Conservation (phyloP, 2,329 filamentous ascomycete species). For the Colletotrichum plurivorum region DNA sequence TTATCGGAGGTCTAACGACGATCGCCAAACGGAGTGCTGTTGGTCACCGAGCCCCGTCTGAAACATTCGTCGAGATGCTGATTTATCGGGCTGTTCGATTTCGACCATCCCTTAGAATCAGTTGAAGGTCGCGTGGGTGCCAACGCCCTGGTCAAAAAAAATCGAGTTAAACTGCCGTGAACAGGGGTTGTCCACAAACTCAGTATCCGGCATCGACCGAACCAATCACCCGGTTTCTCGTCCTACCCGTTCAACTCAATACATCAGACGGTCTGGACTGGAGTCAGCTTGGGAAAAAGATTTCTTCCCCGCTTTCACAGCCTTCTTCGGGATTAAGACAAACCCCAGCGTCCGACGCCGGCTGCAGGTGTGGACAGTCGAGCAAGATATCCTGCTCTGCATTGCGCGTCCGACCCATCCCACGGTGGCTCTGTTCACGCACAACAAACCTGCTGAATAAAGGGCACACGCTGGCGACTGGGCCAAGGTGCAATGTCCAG, state of each 20-base stretch:
- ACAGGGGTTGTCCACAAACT: constrained; percentile 19
- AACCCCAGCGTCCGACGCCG: constrained; percentile 13
- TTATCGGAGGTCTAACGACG: background rate
- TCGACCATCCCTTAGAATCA: background rate
- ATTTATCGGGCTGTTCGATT: constrained; percentile 6
- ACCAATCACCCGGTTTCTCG: constrained; percentile 16
- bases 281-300: constrained; percentile 3
- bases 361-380: constrained; percentile 19
- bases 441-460: constrained; percentile 32
- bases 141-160: background rate
- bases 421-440: constrained; percentile 28
- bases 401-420: constrained; percentile 34
- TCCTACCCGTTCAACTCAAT: constrained; percentile 17
- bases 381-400: constrained; percentile 23
- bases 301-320: constrained; percentile 28
- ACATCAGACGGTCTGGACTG: constrained; percentile 32
- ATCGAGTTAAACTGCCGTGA: background rate
- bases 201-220: constrained; percentile 16
- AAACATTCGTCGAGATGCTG: constrained; percentile 13
- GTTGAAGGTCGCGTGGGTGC: background rate
- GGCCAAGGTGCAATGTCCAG: constrained; percentile 2
- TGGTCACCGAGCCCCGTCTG: constrained; percentile 10
- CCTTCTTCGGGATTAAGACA: constrained; percentile 27
- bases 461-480: background rate
- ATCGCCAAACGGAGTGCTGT: constrained; percentile 5